phyloP scores from a whole-genome alignment of 352 stramenopile species.

The Pythium vanterpoolii region DNA sequence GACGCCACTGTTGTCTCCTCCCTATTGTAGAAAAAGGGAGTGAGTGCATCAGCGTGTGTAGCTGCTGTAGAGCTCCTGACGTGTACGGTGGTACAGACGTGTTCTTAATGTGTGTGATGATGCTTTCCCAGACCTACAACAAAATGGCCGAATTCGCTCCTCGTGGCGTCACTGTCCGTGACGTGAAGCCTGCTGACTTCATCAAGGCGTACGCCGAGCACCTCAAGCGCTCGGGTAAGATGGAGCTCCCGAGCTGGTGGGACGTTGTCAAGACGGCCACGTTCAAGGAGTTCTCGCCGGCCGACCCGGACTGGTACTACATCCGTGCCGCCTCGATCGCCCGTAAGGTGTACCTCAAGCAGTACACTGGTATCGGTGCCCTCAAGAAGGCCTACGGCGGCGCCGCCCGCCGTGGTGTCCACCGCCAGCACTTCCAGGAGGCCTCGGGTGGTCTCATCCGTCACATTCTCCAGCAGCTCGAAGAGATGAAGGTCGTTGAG shows the following conservation, averaged over 20 bases:
- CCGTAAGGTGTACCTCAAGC: constrained; percentile 98
- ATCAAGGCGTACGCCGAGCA: constrained; percentile 99
- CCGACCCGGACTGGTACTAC: constrained; percentile 99
- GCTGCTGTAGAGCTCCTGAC: constrained; percentile 30
- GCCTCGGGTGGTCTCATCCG: constrained; percentile 96
- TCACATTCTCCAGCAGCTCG: constrained; percentile 96
- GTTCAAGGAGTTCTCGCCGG: constrained; percentile 97
- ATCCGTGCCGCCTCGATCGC: constrained; percentile 97
- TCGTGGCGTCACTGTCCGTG: constrained; percentile 95
- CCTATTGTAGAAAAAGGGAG: background rate
- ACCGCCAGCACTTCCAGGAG: constrained; percentile 96
- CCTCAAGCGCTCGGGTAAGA: constrained; percentile 98
- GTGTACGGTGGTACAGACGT: constrained; percentile 89
- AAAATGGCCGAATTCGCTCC: constrained; percentile 82
- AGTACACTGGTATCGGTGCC: constrained; percentile 95
- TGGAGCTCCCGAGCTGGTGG: constrained; percentile 97
- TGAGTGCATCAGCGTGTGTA: background rate
- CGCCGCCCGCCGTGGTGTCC: constrained; percentile 87
- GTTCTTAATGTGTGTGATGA: constrained; percentile 79
- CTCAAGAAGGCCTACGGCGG: constrained; percentile 98
- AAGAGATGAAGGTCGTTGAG: constrained; percentile 98
- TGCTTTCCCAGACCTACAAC: constrained; percentile 47
- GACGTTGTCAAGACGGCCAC: constrained; percentile 98
- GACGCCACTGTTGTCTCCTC: background rate
- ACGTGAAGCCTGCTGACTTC: constrained; percentile 96